Percentiles rank a stretch among this genome's conserved stretches.
Evolutionary conservation across 176 grass and related monocot genomes (phyloP).

Genomic region (Pontederia paniculata): DNA sequence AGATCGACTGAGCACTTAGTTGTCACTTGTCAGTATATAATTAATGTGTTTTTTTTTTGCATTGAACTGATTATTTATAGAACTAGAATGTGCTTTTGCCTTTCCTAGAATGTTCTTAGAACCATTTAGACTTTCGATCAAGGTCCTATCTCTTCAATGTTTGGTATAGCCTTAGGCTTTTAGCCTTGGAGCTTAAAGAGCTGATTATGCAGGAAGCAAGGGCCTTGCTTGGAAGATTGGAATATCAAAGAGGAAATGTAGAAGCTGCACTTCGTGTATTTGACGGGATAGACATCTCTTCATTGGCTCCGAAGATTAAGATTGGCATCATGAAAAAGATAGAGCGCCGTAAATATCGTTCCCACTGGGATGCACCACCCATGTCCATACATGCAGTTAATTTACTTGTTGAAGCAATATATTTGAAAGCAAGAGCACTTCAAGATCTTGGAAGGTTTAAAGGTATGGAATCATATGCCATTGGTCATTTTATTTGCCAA

Average conservation of each 20-base stretch:
- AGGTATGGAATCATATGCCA: conserved; percentile 33
- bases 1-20: too few relatives aligned
- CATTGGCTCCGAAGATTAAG: conserved; percentile 77
- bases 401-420: conserved; percentile 77
- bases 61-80: too few relatives aligned
- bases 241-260: conserved; percentile 82
- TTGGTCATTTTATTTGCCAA: too few relatives aligned
- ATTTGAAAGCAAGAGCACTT: conserved; percentile 81
- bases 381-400: conserved; percentile 81
- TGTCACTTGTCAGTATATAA: too few relatives aligned
- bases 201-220: conserved; percentile 75
- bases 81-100: too few relatives aligned
- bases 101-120: too few relatives aligned
- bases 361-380: conserved; percentile 42
- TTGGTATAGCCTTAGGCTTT: too few relatives aligned
- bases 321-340: conserved; percentile 56
- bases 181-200: background rate
- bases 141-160: too few relatives aligned
- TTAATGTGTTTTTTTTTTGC: too few relatives aligned
- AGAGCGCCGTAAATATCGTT: conserved; percentile 39
- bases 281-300: conserved; percentile 69
- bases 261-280: conserved; percentile 83
- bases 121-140: too few relatives aligned
- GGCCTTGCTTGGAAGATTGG: conserved; percentile 84
- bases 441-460: conserved; percentile 88